A percentile compares a stretch with the other conserved stretches of the same genome.
Evolutionary conservation across 2,329 filamentous ascomycete species (phyloP).

Genomic region (Cladosporium sp.): DNA sequence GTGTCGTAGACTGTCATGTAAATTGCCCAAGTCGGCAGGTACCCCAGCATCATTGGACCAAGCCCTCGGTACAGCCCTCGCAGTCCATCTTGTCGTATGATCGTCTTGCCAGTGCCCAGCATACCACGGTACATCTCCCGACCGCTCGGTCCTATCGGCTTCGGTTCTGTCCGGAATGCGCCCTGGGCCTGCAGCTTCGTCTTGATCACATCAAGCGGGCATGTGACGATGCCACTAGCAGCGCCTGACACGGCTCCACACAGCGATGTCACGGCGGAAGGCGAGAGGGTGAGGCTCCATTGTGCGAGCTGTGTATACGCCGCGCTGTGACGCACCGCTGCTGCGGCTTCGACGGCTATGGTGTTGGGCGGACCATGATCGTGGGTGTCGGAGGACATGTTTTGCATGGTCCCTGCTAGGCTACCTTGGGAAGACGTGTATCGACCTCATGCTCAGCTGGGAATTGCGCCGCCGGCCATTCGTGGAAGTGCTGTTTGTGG

Average conservation of each 20-base stretch:
- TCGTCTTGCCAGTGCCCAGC: slow-evolving; percentile 77
- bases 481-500: not conserved
- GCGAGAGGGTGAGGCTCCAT: slow-evolving; percentile 46
- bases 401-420: slow-evolving; percentile 27
- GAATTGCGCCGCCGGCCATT: slow-evolving; percentile 4
- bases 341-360: slow-evolving; percentile 2
- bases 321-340: slow-evolving; percentile 20
- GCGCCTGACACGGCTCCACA: slow-evolving; percentile 87
- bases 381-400: slow-evolving; percentile 24
- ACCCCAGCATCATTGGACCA: slow-evolving; percentile 90
- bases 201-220: slow-evolving; percentile 97
- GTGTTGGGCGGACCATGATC: slow-evolving; percentile 25
- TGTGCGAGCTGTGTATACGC: slow-evolving; percentile 35
- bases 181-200: slow-evolving; percentile 96
- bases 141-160: slow-evolving; percentile 34
- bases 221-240: slow-evolving; percentile 89
- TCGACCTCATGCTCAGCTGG: slow-evolving; percentile 26
- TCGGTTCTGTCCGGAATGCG: slow-evolving; percentile 57
- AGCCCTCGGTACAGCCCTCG: slow-evolving; percentile 89
- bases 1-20: slow-evolving; percentile 96
- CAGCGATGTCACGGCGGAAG: slow-evolving; percentile 68
- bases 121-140: slow-evolving; percentile 74
- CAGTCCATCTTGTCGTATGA: slow-evolving; percentile 83
- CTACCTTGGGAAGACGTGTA: slow-evolving; percentile 24
- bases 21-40: slow-evolving; percentile 95